Evolutionary conservation across 2,329 filamentous ascomycete species (phyloP), one percentile per base, ranked within the genome.

Genomic region (Bipolaris bicolor): DNA sequence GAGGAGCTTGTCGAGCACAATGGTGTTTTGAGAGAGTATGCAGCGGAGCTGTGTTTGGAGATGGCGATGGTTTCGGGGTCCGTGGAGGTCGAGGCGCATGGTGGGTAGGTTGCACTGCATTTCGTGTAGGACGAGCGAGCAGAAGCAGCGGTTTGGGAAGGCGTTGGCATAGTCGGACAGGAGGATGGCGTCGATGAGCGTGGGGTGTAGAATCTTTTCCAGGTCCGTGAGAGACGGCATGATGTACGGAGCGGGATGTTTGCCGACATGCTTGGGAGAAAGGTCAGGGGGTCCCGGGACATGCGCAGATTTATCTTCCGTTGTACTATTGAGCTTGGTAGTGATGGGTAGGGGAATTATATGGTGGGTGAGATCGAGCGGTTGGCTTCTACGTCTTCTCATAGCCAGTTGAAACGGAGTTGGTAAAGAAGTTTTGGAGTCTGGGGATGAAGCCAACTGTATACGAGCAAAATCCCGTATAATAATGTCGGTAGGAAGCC

Each of bases 101-200:
- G 22, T 11, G 13, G 16, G 22, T 6, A 18, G n/a, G 15, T 18
- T n/a, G 34, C 20, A 31, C 22, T 46, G 34, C 5, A 53, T 26
- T 16, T 49, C 44, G 18, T 54, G 26, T 1, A 54, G 36, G 22
- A 49, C 51, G 7, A 54, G 44, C 3, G 51, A 54, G 18, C 51
- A 54, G 29, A 54, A 54, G 20, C 51, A 54, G 20, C 51, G 40
- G 43, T 11, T 36, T n/a, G 18, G 18, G 29, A 34, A 15, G 16
- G 2, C 1, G 4, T 15, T 4, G 3, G 36, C 29, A 36, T 54
- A 54, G 15, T n/a, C 16, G 2, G 44, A 54, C 3, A 4, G 6
- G 3, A n/a, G 34, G 20, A 54, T 54, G 24, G n/a, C 31, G 22
- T 31, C 1, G 34, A 48, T 26, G 15, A 54, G 44, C 16, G 5